Evolutionary conservation across 2,329 filamentous ascomycete species (phyloP), one percentile per base, ranked within the genome.

Genomic region (Cercospora zeae-maydis): DNA sequence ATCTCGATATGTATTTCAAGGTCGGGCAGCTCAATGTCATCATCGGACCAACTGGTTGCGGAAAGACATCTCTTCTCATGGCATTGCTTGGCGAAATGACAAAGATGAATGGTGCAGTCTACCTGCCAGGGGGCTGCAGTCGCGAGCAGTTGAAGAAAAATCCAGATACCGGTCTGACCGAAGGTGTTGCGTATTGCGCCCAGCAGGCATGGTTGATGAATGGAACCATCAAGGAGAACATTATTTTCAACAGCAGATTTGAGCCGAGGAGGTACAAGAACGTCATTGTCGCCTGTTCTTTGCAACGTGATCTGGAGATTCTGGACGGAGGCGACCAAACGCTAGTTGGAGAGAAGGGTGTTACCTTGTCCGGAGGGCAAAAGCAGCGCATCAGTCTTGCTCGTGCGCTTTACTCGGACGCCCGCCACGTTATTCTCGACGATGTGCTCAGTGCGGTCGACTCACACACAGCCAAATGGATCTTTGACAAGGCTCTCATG

Each of bases 191-290:
- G 14, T 99, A 98, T 75, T 96, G 96, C 75, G 93, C 95, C 16
- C 95, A 99, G 75, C 90, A 96, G 75, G 92, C 95, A 8, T 99
- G 95, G 95, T 83, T 99, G 33, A 90, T 98, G 63, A 99, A 99
- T 72, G 93, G 90, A 49, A 96, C 90, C 19, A 96, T 99, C 77
- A 92, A 91, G 75, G 91, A 97, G 66, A 99, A 99, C 75, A 99
- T 99, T 67, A 78, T 96, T 1, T 99, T 99, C 72, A 88, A 93
- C 6, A 88, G 90, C 19, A 85, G 88, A 0, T 91, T 86, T 69
- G 88, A 99, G 67, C 85, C 93, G 71, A 84, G 88, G 73, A 86
- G 93, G 55, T 99, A 99, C 77, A 87, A 87, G 67, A 85, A 93
- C 59, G 95, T 99, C 37, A 88, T 99, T 66, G 85, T 92, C 42